Conservation (phyloP, 176 grass and related monocot genomes). For the Cymbopogon citratus region DNA sequence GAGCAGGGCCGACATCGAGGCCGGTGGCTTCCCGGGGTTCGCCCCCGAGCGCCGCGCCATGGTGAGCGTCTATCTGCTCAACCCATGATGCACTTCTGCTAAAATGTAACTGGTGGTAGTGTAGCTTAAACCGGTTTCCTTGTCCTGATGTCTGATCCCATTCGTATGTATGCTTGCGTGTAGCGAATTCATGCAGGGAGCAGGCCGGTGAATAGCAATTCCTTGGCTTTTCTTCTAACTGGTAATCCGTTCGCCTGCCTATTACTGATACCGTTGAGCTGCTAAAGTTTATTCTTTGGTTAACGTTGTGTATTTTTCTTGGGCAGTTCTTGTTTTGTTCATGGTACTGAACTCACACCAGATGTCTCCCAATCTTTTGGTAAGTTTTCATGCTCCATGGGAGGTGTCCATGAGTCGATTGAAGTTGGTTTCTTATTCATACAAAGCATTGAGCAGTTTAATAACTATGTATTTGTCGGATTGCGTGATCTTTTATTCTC, state of each 20-base stretch:
- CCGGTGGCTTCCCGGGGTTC: slow-evolving; percentile 59
- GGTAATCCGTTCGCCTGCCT: slow-evolving; percentile 39
- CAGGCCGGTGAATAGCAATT: slow-evolving; percentile 78
- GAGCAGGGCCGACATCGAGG: slow-evolving; percentile 65
- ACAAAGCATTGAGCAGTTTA: not conserved
- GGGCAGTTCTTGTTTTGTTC: slow-evolving; percentile 83
- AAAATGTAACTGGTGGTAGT: slow-evolving; percentile 6
- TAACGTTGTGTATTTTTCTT: slow-evolving; percentile 6
- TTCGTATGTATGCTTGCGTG: not conserved
- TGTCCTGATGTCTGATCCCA: slow-evolving; percentile 10
- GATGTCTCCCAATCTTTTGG: slow-evolving; percentile 83
- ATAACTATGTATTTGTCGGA: slow-evolving; percentile 1
- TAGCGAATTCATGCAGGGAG: slow-evolving; percentile 71
- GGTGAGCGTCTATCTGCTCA: slow-evolving; percentile 34
- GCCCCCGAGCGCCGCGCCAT: slow-evolving; percentile 58
- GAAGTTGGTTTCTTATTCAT: not conserved
- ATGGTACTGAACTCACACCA: slow-evolving; percentile 97
- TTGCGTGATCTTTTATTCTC: slow-evolving; percentile 6
- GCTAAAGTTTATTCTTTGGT: not conserved
- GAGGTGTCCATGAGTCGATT: not conserved
- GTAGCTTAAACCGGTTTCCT: not conserved
- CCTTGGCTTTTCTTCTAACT: slow-evolving; percentile 84
- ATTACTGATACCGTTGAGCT: not conserved
- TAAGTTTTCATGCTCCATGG: slow-evolving; percentile 27
- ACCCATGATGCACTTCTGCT: slow-evolving; percentile 12